Evolutionary conservation across 305 asterid genomes (phyloP).

Genomic region (Solanum hybrid): DNA sequence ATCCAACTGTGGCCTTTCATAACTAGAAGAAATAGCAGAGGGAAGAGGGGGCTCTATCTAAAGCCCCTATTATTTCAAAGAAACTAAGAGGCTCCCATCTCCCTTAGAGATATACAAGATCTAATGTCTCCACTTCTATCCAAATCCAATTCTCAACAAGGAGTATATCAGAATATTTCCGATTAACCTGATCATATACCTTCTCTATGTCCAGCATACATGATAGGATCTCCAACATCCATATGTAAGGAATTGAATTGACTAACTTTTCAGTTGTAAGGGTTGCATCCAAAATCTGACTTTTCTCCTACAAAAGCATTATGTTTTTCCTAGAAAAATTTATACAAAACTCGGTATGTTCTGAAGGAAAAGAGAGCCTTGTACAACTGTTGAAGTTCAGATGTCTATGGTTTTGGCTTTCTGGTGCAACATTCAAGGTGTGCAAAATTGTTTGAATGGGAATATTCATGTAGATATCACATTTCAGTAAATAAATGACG

Average conservation of each 20-base stretch:
- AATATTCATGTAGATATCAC: no score
- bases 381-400: not conserved
- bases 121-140: not conserved
- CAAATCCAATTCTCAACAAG: not conserved
- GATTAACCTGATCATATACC: not conserved
- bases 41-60: not conserved
- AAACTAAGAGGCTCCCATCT: not conserved
- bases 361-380: not conserved
- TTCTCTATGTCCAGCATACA: not conserved
- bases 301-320: not conserved
- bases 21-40: not conserved
- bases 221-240: not conserved
- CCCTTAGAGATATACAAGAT: not conserved
- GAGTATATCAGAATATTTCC: not conserved
- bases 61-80: not conserved
- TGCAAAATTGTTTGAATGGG: not conserved
- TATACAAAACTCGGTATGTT: not conserved
- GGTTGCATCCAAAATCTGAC: not conserved
- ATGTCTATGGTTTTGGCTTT: not conserved
- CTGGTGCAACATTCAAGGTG: not conserved
- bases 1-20: not conserved
- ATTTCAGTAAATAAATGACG: no score
- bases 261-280: not conserved
- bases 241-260: not conserved
- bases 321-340: not conserved